Conservation (phyloP, 2,329 filamentous ascomycete species). For the Diaporthe sp. region DNA sequence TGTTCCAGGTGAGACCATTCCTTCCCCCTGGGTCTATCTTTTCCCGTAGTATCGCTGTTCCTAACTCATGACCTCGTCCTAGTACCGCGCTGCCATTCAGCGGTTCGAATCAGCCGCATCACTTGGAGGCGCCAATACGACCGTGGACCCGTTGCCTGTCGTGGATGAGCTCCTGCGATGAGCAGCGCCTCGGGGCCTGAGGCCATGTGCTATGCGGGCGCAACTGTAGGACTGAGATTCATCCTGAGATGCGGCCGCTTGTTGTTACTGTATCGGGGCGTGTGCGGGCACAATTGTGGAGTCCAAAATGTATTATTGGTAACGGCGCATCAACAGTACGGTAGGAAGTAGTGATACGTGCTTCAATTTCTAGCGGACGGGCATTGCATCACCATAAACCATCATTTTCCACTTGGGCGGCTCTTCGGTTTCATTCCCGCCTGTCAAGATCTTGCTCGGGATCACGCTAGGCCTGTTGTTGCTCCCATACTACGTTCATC, state of each 20-base stretch:
- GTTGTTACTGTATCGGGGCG: background rate
- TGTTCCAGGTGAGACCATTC: conserved; percentile 74
- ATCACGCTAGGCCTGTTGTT: background rate
- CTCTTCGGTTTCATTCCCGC: no score
- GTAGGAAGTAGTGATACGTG: background rate
- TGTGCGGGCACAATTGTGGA: background rate
- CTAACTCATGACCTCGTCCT: conserved; percentile 37
- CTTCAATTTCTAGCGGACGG: background rate
- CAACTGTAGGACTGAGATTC: background rate
- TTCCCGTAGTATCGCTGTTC: background rate
- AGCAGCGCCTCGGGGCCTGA: background rate
- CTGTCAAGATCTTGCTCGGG: background rate
- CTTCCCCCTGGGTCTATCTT: background rate
- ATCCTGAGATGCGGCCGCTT: background rate
- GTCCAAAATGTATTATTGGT: background rate
- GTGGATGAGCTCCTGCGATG: conserved; percentile 32
- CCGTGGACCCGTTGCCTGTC: background rate
- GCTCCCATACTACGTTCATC: background rate
- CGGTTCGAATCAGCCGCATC: conserved; percentile 35
- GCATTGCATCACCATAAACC: background rate
- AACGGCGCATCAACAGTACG: background rate
- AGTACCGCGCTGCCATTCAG: conserved; percentile 47
- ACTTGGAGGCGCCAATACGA: conserved; percentile 6
- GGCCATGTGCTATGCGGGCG: background rate
- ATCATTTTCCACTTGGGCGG: background rate